phyloP scores from a whole-genome alignment of 2,329 filamentous ascomycete species.

The Diaporthe velutina region DNA sequence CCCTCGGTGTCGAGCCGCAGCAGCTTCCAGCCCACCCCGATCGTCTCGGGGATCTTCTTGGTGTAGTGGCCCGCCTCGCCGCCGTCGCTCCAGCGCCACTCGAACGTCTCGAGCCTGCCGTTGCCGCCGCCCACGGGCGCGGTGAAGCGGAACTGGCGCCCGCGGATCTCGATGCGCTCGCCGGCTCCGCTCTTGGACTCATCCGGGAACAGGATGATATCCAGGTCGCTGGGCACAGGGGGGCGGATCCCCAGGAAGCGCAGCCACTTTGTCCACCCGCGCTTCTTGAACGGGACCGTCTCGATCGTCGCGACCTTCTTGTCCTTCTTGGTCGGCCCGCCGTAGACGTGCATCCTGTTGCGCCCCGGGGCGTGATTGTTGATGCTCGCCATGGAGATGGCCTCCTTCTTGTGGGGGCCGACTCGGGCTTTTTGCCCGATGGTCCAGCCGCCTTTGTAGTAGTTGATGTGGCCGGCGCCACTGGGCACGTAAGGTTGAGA shows the following conservation, averaged over 20 bases:
- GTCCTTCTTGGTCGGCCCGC: constrained; percentile 12
- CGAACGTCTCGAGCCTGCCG: constrained; percentile 6
- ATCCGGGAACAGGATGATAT: constrained; percentile 21
- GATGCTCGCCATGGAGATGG: constrained; percentile 17
- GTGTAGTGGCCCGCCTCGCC: constrained; percentile 24
- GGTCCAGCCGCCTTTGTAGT: constrained; percentile 13
- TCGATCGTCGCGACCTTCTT: constrained; percentile 4
- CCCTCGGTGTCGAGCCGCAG: constrained; percentile 21
- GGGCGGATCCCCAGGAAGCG: not conserved
- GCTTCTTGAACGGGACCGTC: constrained; percentile 23
- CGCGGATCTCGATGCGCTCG: constrained; percentile 20
- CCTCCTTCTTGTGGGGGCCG: constrained; percentile 16
- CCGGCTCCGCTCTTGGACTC: not conserved
- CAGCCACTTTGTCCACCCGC: not conserved
- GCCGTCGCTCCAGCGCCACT: constrained; percentile 28
- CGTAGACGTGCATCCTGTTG: constrained; percentile 6
- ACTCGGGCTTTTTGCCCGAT: constrained; percentile 17
- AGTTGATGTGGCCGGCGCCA: not conserved
- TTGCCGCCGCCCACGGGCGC: not conserved
- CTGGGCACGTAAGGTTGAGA: not conserved
- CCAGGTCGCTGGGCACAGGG: not conserved
- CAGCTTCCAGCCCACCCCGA: constrained; percentile 15
- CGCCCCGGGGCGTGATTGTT: not conserved
- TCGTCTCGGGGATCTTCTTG: not conserved
- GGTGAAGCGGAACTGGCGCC: constrained; percentile 12